Conservation (phyloP, 2,329 filamentous ascomycete genomes). For the Colletotrichum sp. region DNA sequence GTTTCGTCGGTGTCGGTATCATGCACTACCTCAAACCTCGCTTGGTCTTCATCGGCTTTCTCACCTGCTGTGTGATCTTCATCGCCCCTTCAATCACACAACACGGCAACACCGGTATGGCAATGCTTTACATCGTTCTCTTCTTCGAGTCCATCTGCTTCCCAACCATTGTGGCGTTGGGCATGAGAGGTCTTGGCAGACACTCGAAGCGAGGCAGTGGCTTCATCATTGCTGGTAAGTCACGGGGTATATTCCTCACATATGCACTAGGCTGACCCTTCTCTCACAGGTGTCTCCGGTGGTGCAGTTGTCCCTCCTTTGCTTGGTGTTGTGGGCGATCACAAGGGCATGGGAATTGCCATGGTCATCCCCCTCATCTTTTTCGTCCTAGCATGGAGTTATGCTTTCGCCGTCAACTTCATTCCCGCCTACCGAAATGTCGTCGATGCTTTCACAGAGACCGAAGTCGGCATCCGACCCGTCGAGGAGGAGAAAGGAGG, state of each 20-base stretch:
- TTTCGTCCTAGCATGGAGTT: conserved; percentile 61
- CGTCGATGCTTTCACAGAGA: conserved; percentile 61
- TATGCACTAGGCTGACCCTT: conserved; percentile 64
- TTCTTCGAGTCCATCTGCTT: conserved; percentile 66
- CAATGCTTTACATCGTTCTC: conserved; percentile 58
- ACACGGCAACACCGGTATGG: conserved; percentile 55
- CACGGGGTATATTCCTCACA: not conserved
- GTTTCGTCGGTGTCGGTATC: conserved; percentile 66
- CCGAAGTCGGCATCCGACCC: conserved; percentile 46
- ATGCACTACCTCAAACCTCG: conserved; percentile 43
- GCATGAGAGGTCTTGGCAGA: conserved; percentile 66
- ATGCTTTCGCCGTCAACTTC: conserved; percentile 70
- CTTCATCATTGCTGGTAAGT: conserved; percentile 57
- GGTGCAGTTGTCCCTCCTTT: conserved; percentile 78
- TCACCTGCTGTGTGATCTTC: conserved; percentile 62
- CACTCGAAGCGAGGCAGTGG: conserved; percentile 80
- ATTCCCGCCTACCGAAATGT: conserved; percentile 66
- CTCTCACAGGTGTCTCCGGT: conserved; percentile 66
- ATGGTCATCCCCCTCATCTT: conserved; percentile 72
- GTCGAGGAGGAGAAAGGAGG: conserved; percentile 16
- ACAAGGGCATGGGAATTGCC: conserved; percentile 50
- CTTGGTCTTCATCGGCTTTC: conserved; percentile 41
- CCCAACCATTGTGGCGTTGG: conserved; percentile 63
- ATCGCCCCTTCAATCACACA: conserved; percentile 51
- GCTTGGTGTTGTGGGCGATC: conserved; percentile 68